phyloP scores from a whole-genome alignment of 2,329 filamentous ascomycete species.

The Eurotiales sp. region DNA sequence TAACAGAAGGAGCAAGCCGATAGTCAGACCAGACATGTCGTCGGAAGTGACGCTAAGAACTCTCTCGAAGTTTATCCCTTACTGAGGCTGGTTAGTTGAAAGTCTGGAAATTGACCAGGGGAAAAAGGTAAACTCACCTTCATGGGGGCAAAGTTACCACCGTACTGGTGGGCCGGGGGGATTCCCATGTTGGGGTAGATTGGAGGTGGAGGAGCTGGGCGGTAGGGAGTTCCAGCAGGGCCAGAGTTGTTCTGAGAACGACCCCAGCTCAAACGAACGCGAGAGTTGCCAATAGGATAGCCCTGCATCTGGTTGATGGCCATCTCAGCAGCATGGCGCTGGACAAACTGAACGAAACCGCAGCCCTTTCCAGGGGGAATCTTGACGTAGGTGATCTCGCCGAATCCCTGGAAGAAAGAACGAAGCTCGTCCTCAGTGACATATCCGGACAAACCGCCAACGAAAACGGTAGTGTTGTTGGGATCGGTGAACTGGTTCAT shows the following conservation, averaged over 20 bases:
- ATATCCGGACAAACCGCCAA: conserved; percentile 93
- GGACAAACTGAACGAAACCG: conserved; percentile 98
- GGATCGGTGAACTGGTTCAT: conserved; percentile 99
- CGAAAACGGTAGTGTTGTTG: conserved; percentile 99
- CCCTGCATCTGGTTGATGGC: conserved; percentile 99
- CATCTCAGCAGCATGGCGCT: conserved; percentile 98
- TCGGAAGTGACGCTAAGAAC: conserved; percentile 38
- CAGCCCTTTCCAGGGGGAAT: conserved; percentile 98
- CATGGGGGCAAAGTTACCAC: conserved; percentile 60
- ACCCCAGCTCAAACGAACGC: conserved; percentile 95
- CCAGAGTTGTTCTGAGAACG: conserved; percentile 99
- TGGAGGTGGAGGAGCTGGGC: conserved; percentile 79
- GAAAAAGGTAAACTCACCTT: conserved; percentile 51
- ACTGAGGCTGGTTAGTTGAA: conserved; percentile 15
- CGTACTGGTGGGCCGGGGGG: conserved; percentile 60
- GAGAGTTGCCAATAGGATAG: conserved; percentile 97
- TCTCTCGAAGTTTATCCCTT: conserved; percentile 21
- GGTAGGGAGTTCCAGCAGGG: conserved; percentile 90
- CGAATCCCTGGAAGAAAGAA: conserved; percentile 99
- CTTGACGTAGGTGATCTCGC: conserved; percentile 99
- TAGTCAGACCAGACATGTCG: conserved; percentile 40
- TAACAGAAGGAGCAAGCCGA: conserved; percentile 34
- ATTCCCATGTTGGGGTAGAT: conserved; percentile 69
- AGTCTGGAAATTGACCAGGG: conserved; percentile 10
- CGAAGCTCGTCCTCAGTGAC: conserved; percentile 99